Base-by-base conservation (phyloP, 2,329 filamentous ascomycete genomes). In the Colletotrichum plurivorum region DNA sequence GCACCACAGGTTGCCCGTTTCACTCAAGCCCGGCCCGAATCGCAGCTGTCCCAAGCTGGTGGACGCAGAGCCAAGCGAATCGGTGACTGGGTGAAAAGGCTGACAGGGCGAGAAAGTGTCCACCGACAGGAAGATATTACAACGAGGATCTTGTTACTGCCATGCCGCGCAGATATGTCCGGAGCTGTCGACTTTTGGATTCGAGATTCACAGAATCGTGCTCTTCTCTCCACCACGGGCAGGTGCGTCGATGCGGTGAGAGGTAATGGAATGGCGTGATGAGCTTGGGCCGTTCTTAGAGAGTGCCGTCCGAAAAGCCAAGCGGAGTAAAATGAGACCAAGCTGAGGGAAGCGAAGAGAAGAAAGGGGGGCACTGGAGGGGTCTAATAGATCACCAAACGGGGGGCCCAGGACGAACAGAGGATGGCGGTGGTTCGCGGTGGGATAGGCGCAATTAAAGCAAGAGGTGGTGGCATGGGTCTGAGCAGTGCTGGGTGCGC, bases 61-160 rank as follows among this genome's bases (percentile, higher is more conserved):
- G 65, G 71, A 65, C 66, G 69, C 70, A 73, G 72, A 65, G 68
- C 70, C 61, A 72, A 41, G 36, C 49, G 39, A 58, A 52, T 56
- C 52, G n/a, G 55, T 52, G 57, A 15, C n/a, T 67, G 53, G 63
- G 54, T 36, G 49, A 25, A 53, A 48, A 45, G 18, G 52, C 41
- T 31, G 25, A 45, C 31, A 20, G 36, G 51, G 41, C 52, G 52
- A 51, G 15, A 31, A 31, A 43, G 46, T 41, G 51, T 58, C 67
- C 62, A 69, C 67, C 67, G 51, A 48, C n/a, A 22, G 13, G 51
- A 41, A 18, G 25, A 16, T 31, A 49, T 66, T 69, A 67, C 45
- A 51, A 67, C 13, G 45, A 61, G 13, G 27, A 12, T 31, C 8
- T 66, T 69, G 55, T 56, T 48, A 36, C 25, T 69, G 67, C 67